Evolutionary conservation across 495 filamentous ascomycete species (phyloP).

Genomic region (Penicillium subrubescens): DNA sequence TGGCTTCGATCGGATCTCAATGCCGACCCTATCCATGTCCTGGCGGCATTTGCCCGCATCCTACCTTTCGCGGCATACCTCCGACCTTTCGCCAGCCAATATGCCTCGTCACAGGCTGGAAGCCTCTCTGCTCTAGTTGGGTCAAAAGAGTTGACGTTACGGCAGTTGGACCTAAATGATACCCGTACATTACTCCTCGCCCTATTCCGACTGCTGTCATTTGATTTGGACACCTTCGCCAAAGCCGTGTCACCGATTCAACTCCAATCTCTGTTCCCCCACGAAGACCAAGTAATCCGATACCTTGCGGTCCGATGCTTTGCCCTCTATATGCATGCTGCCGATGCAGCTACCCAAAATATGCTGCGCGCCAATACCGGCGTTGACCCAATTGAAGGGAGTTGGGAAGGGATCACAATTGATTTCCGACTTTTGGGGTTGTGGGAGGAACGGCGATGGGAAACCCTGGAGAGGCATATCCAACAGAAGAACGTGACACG

Average conservation of each 20-base stretch:
- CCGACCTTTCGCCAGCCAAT: conserved; percentile 48
- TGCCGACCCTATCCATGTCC: conserved; percentile 49
- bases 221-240: conserved; percentile 67
- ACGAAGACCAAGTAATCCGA: conserved; percentile 61
- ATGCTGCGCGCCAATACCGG: conserved; percentile 68
- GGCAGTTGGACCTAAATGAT: conserved; percentile 38
- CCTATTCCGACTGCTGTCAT: conserved; percentile 73
- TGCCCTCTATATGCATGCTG: conserved; percentile 74
- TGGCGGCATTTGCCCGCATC: conserved; percentile 77
- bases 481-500: conserved; percentile 23
- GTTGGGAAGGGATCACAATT: conserved; percentile 74
- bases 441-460: conserved; percentile 68
- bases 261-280: conserved; percentile 67
- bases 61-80: conserved; percentile 78
- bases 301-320: conserved; percentile 83
- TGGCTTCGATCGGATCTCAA: conserved; percentile 59
- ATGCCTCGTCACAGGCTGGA: conserved; percentile 45
- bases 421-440: conserved; percentile 85
- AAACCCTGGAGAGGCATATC: conserved; percentile 31
- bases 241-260: conserved; percentile 62
- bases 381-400: conserved; percentile 59
- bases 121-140: conserved; percentile 42
- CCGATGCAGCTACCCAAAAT: conserved; percentile 73
- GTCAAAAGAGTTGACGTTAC: conserved; percentile 41
- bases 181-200: conserved; percentile 59